Evolutionary conservation across 2,329 filamentous ascomycete genomes (phyloP), one percentile per base, ranked within the genome.

Genomic region (Emmonsiellopsis sp.): DNA sequence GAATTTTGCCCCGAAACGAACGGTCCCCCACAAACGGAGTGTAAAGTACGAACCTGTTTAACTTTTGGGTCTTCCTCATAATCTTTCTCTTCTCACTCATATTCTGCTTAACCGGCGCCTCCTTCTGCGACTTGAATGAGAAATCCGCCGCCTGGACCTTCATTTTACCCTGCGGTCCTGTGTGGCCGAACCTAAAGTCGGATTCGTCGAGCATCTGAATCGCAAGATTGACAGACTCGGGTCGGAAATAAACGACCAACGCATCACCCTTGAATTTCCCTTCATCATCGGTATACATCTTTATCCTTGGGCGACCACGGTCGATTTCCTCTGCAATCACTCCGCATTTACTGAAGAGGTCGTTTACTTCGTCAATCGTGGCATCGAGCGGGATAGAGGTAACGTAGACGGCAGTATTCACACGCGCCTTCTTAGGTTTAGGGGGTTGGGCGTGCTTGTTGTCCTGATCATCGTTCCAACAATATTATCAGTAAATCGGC

Each of bases 321-420:
- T 96, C 91, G 59, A 95, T 91, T 70, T 95, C 88, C 70, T 97
- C 91, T 48, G 92, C 89, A 59, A 98, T 91, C 60, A 97, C 86
- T 56, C 91, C 91, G 64, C 82, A 94, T 68, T 89, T 92, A 48
- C 85, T 89, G 74, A 98, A 98, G 31, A 88, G 77, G 26, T 89
- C 81, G 60, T 86, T 80, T 13, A 98, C 83, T 73, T 98, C 93
- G 32, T 87, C 82, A 42, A 85, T 76, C 0, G 86, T 88, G 43
- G 83, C 86, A 67, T 97, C 89, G 40, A 77, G 71, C 0, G 93
- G 94, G 3, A 98, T 80, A 10, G 87, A 89, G 4, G 90, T 95
- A 47, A 96, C 87, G 73, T 92, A 98, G 59, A 98, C 81, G 42
- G 92, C 92, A 5, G 88, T 95, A 68, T 96, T 97, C 62, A 91